phyloP scores from a whole-genome alignment of 2,329 filamentous ascomycete genomes.

The Hysterium pulicare region DNA sequence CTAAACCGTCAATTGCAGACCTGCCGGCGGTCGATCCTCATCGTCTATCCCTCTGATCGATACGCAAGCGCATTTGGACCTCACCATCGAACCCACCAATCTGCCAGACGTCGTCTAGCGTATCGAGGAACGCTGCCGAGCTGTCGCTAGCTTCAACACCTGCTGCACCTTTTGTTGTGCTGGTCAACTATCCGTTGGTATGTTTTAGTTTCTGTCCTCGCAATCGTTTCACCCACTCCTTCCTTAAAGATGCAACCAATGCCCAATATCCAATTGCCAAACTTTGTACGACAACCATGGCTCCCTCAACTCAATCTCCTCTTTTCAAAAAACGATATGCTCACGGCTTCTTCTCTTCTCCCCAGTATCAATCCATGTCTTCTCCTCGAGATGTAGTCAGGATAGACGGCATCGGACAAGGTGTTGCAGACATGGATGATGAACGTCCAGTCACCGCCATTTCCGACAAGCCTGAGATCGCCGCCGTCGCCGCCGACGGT shows the following conservation, averaged over 20 bases:
- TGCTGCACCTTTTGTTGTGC: too few relatives aligned
- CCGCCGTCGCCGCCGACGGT: conserved; percentile 18
- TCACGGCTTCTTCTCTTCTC: conserved; percentile 26
- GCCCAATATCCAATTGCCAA: conserved; percentile 1
- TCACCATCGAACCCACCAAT: too few relatives aligned
- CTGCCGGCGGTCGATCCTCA: too few relatives aligned
- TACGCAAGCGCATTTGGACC: too few relatives aligned
- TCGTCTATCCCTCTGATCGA: too few relatives aligned
- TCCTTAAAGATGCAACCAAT: conserved; percentile 2
- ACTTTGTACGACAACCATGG: conserved; percentile 12
- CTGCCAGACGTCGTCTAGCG: too few relatives aligned
- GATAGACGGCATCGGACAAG: conserved; percentile 22
- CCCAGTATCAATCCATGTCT: conserved; percentile 18
- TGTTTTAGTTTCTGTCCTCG: conserved; percentile 12
- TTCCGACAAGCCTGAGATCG: too few relatives aligned
- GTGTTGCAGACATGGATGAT: conserved; percentile 11
- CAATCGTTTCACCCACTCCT: conserved; percentile 4
- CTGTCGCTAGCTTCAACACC: not conserved
- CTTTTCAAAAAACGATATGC: conserved; percentile 29
- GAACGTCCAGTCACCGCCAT: conserved; percentile 19
- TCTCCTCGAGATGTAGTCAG: conserved; percentile 19
- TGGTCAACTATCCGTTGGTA: conserved; percentile 7
- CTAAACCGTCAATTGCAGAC: too few relatives aligned
- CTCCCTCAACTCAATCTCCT: not conserved
- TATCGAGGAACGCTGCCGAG: too few relatives aligned